phyloP scores from a whole-genome alignment of 768 basidiomycete species.

The Floccularia luteovirens region DNA sequence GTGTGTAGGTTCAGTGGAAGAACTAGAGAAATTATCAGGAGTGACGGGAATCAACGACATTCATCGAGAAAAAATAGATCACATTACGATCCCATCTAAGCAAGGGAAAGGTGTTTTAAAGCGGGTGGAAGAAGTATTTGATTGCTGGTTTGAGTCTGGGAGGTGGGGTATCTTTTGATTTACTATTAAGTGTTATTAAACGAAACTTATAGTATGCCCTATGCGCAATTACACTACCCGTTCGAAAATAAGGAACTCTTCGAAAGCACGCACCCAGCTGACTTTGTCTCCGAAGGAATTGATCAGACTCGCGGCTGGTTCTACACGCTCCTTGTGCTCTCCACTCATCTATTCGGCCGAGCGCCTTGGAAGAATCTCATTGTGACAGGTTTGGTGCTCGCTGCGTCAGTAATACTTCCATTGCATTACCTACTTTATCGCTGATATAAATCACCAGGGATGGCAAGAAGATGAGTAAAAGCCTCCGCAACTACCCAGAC shows the following conservation, averaged over 20 bases:
- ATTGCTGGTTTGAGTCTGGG: constrained; percentile 99
- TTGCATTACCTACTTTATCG: neutral
- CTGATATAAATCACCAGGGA: constrained; percentile 42
- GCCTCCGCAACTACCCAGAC: constrained; percentile 93
- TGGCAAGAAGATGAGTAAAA: constrained; percentile 99
- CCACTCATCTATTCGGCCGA: constrained; percentile 88
- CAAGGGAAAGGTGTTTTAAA: constrained; percentile 79
- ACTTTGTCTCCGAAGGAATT: constrained; percentile 97
- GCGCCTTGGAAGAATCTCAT: constrained; percentile 99
- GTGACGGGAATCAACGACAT: constrained; percentile 79
- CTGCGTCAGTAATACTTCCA: constrained; percentile 53
- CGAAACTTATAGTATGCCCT: constrained; percentile 76
- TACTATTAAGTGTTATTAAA: neutral
- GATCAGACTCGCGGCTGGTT: constrained; percentile 99
- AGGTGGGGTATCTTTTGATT: constrained; percentile 43
- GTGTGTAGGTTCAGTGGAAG: constrained; percentile 79
- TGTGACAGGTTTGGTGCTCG: constrained; percentile 91
- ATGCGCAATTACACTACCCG: constrained; percentile 94
- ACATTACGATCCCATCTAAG: constrained; percentile 92
- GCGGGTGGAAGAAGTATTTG: constrained; percentile 96
- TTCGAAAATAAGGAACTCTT: constrained; percentile 94
- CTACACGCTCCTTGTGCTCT: constrained; percentile 93
- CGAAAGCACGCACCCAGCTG: constrained; percentile 82
- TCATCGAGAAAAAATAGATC: constrained; percentile 91
- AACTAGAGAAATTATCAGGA: constrained; percentile 84